phyloP scores from a whole-genome alignment of 352 stramenopile genomes.

The Plasmopara muralis region DNA sequence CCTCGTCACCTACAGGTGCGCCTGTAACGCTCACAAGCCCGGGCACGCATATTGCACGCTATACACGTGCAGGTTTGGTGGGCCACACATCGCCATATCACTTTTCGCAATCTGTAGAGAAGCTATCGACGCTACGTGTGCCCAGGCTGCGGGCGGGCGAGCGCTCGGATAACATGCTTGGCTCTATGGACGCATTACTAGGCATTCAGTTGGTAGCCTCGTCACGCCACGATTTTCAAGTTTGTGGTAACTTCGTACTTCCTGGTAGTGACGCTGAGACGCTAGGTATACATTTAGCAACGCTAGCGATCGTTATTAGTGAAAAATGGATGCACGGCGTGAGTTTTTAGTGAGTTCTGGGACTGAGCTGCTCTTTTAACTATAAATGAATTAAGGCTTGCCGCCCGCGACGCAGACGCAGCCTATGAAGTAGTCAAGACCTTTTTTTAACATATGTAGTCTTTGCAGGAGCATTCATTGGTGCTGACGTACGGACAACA shows the following conservation, averaged over 20 bases:
- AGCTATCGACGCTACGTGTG: conserved; percentile 42
- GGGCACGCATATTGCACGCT: conserved; percentile 10
- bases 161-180: conserved; percentile 12
- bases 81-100: conserved; percentile 25
- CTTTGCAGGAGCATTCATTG: no score
- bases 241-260: conserved; percentile 59
- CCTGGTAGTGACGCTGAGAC: conserved; percentile 40
- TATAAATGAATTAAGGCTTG: no score
- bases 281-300: conserved; percentile 40
- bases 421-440: no score
- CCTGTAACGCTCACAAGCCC: conserved; percentile 2
- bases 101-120: conserved; percentile 48
- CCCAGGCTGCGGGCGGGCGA: conserved; percentile 17
- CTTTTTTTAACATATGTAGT: no score
- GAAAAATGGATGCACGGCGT: conserved; percentile 40
- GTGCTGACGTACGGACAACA: no score
- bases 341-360: no score
- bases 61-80: conserved; percentile 6
- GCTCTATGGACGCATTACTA: conserved; percentile 40
- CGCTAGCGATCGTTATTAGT: conserved; percentile 54
- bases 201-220: conserved; percentile 57
- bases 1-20: neutral
- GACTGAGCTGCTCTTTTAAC: no score
- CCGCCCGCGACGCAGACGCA: no score
- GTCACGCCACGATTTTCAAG: conserved; percentile 49